Evolutionary conservation across 768 basidiomycete species (phyloP).

Genomic region (Asterophora lycoperdoides): DNA sequence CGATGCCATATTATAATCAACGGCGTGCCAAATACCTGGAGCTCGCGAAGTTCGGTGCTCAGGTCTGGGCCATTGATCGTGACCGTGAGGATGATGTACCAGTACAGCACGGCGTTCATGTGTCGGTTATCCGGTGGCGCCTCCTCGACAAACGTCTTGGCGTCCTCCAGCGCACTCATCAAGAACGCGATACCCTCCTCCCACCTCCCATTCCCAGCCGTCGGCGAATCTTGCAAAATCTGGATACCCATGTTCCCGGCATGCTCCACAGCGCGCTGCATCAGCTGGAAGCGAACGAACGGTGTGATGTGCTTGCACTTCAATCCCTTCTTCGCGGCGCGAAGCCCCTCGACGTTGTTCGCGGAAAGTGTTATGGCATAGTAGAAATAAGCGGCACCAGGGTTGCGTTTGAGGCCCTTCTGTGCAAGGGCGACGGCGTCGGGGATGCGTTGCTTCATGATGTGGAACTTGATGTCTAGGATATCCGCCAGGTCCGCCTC

Average conservation of each 20-base stretch:
- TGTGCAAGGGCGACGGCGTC: constrained; percentile 47
- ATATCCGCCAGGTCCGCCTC: constrained; percentile 59
- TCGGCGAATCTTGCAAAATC: constrained; percentile 41
- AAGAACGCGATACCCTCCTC: constrained; percentile 60
- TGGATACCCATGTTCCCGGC: constrained; percentile 53
- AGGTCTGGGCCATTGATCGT: constrained; percentile 48
- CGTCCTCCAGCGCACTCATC: constrained; percentile 56
- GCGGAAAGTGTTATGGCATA: constrained; percentile 53
- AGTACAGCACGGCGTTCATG: constrained; percentile 56
- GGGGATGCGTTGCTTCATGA: constrained; percentile 44
- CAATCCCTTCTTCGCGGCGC: constrained; percentile 62
- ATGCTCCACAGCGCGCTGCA: constrained; percentile 60
- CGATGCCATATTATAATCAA: neutral
- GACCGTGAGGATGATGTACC: constrained; percentile 53
- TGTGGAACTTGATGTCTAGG: constrained; percentile 55
- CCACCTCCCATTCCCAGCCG: constrained; percentile 41
- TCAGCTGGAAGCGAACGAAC: constrained; percentile 52
- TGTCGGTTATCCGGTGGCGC: constrained; percentile 62
- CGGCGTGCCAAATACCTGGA: constrained; percentile 37
- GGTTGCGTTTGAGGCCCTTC: constrained; percentile 48
- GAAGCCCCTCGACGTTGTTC: constrained; percentile 47
- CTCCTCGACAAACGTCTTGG: constrained; percentile 47
- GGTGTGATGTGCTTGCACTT: constrained; percentile 51
- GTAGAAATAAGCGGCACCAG: constrained; percentile 59
- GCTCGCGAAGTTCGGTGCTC: constrained; percentile 44